Evolutionary conservation across 768 basidiomycete species (phyloP), one percentile per base, ranked within the genome.

Genomic region (Rhizopogon sp.): DNA sequence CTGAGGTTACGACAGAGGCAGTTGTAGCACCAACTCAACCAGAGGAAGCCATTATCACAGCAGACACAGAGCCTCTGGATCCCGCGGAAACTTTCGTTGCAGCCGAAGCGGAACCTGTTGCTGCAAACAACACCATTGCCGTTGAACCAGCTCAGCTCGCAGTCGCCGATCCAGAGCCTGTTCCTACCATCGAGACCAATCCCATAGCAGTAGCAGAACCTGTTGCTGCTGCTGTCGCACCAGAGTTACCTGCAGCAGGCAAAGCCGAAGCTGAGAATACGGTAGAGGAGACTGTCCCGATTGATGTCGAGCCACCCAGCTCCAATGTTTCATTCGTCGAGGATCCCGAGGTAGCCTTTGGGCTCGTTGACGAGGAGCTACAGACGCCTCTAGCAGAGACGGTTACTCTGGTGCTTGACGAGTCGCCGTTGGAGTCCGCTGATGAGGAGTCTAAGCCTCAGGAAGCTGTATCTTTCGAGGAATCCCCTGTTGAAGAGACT

Each of bases 301-400:
- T 53, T 8, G 55, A 39, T 16, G 25, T 56, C 13, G 55, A 55
- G 41, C n/a, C 49, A 40, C 54, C 54, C 20, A 51, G 46, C 29
- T 41, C 54, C 17, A 50, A 25, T 14, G 20, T 5, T 2, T 55
- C 54, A 14, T 41, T 55, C 39, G 10, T 51, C 3, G 54, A 55
- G 37, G 54, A 55, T 33, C 47, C 54, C 7, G 49, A 55, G 28
- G 37, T 55, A 16, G 39, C 2, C 17, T 50, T 51, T 8, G 8
- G 25, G 6, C 5, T 16, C 13, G 31, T 9, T 39, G 49, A n/a
- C 3, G 54, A 40, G 31, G 47, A 35, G 25, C 31, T 40, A 16
- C 39, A 35, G 31, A 33, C 52, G 13, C n/a, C 44, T 17, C 31
- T 25, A 22, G 25, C 42, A 17, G 43, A 47, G 53, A 17, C 52